A percentile compares a stretch with the other conserved stretches of the same genome.
Evolutionary conservation across 2,329 filamentous ascomycete genomes (phyloP).

Genomic region (Calonectria hongkongensis): DNA sequence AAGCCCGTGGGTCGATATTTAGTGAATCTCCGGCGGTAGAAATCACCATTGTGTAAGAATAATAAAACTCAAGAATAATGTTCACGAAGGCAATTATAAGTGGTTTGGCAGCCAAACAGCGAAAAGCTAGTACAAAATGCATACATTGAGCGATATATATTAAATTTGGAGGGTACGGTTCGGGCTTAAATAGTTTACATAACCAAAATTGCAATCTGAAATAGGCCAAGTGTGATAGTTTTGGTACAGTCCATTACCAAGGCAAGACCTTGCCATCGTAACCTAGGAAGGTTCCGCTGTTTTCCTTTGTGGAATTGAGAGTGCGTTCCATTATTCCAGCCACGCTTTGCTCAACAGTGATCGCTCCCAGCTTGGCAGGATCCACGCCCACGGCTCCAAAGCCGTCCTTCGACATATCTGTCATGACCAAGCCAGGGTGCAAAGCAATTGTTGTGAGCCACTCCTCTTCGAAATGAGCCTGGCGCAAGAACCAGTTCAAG

Average conservation of each 20-base stretch:
- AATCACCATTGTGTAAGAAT: background rate
- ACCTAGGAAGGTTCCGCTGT: constrained; percentile 15
- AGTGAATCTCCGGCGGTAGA: background rate
- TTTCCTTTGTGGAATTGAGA: background rate
- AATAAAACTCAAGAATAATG: background rate
- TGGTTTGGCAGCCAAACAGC: too few species aligned
- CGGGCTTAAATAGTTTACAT: background rate
- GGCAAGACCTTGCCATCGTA: constrained; percentile 17
- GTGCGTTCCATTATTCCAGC: background rate
- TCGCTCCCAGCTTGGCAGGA: background rate
- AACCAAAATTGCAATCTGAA: background rate
- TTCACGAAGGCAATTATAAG: background rate
- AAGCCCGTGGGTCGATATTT: constrained; percentile 5
- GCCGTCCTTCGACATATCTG: background rate
- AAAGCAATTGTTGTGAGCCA: constrained; percentile 49
- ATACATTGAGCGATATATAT: too few species aligned
- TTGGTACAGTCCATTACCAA: background rate
- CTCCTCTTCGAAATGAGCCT: constrained; percentile 49
- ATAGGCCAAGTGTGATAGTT: too few species aligned
- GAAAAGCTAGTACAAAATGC: too few species aligned
- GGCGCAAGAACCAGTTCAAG: constrained; percentile 9
- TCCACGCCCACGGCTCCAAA: background rate
- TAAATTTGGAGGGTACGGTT: too few species aligned
- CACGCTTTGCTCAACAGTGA: constrained; percentile 25
- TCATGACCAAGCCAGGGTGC: constrained; percentile 41